Evolutionary conservation across 31 red algal genomes (phyloP), one percentile per base, ranked within the genome.

Genomic region (Endocladia muricata): DNA sequence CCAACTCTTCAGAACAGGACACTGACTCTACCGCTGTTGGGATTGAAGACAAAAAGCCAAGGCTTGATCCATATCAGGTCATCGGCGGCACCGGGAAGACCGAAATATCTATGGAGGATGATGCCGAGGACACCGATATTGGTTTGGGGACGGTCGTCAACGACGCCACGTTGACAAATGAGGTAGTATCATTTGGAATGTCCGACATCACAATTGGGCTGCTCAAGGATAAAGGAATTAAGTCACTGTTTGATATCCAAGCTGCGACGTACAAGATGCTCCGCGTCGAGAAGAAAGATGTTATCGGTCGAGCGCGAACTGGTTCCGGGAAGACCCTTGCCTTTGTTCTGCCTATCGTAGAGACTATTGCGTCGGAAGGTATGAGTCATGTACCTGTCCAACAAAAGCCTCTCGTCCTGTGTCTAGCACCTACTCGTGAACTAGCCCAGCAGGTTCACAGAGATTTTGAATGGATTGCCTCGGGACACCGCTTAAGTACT

Each of bases 281-380:
- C 31, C 77, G 76, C 28, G 32, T 43, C 21, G 71, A 74, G 22
- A 67, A 68, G 23, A 85, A 71, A 40, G 83, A 96, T 56, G 35
- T 95, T 2, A 82, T 95, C 39, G 93, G 77, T 13, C 61, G 87
- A 36, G 85, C 93, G 3, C 68, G 73, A 33, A 95, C 93, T 32
- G 93, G 93, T 58, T 82, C 81, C 25, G 93, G 93, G 0, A 95
- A 95, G 58, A 95, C 93, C n/a, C 79, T 91, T 0, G 93, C 93
- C 22, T 95, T 95, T 91, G 88, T 91, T 23, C 56, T 95, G 32
- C 93, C 93, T 30, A 85, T 91, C 31, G 74, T 95, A 31, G 74
- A 93, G 61, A 70, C 76, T 25, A 32, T 92, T 1, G 85, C 38
- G 3, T 60, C 89, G 0, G 64, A 88, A 25, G 39, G 61, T 3